Percentiles rank a stretch among this genome's conserved stretches.
Conservation (phyloP, 2,329 filamentous ascomycete species). For the Pseudocercospora cruenta region DNA sequence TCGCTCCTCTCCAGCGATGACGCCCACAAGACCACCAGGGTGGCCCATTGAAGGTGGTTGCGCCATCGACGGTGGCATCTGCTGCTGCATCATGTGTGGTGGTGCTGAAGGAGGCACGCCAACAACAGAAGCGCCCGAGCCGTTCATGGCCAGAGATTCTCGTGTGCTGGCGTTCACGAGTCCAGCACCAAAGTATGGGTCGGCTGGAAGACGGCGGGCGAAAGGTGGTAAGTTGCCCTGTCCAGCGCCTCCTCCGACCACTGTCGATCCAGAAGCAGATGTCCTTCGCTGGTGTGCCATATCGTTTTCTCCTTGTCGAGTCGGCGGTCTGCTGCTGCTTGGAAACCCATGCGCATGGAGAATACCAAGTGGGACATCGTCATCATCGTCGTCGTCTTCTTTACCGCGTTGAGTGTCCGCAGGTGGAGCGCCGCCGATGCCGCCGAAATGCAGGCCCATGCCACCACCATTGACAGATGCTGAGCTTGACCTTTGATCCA, state of each 20-base stretch:
- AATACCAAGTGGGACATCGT: constrained; percentile 84
- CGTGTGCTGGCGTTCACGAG: constrained; percentile 72
- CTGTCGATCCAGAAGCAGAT: constrained; percentile 53
- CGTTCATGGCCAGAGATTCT: constrained; percentile 71
- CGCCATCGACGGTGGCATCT: constrained; percentile 26
- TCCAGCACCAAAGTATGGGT: constrained; percentile 81
- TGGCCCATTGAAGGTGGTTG: constrained; percentile 47
- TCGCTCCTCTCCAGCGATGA: constrained; percentile 84
- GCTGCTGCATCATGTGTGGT: constrained; percentile 19
- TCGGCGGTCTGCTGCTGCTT: constrained; percentile 73
- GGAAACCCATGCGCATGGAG: constrained; percentile 89
- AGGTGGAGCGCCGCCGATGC: constrained; percentile 36
- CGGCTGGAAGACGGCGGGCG: constrained; percentile 77
- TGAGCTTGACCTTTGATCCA: constrained; percentile 55
- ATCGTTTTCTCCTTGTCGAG: constrained; percentile 59
- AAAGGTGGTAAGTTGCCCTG: constrained; percentile 72
- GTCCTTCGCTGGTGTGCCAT: constrained; percentile 59
- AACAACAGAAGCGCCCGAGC: constrained; percentile 43
- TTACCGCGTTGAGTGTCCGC: constrained; percentile 30
- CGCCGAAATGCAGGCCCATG: constrained; percentile 35
- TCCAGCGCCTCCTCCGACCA: constrained; percentile 48
- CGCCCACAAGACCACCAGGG: constrained; percentile 80
- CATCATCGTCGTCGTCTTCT: constrained; percentile 71
- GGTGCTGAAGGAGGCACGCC: constrained; percentile 37
- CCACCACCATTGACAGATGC: constrained; percentile 21